Evolutionary conservation across 2,329 filamentous ascomycete genomes (phyloP), one percentile per base, ranked within the genome.

Genomic region (Fonsecaea nubica): DNA sequence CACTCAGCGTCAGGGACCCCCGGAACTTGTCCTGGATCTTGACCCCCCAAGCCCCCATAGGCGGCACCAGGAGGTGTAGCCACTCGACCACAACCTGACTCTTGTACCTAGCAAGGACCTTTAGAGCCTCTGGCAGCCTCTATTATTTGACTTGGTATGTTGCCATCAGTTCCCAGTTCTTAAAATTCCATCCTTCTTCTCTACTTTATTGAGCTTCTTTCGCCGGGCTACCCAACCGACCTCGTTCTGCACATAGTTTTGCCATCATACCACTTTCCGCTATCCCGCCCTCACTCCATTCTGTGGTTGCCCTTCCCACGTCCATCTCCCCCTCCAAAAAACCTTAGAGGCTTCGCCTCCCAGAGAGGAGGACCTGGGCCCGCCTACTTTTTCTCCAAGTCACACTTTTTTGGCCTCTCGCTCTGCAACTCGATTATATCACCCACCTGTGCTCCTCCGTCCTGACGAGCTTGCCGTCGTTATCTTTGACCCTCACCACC

Each of bases 401-500:
- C 36, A 61, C 45, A 54, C 56, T 68, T 60, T 61, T 56, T 65
- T 53, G 69, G 60, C 64, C 58, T 57, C 55, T 55, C 33, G 35
- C 52, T 57, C 54, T 66, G 62, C 52, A 58, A 54, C 66, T 64
- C 64, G 57, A 62, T 70, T 63, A 57, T 71, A 67, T 67, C 63
- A 65, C 68, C 56, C 54, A 55, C 38, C 58, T 36, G 48, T 18
- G 42, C 58, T 50, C 36, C 25, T 56, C 50, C 38, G 25, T 21
- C 58, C 52, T 57, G 52, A 61, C 32, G 54, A 64, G 56, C 54
- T 65, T 58, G 56, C 60, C 64, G 66, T 67, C 68, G 57, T 61
- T 66, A 68, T 59, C 66, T 58, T 58, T 58, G 30, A 30, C 38
- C 40, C 40, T 35, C 13, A 40, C 36, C 10, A 40, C 18, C 59